Evolutionary conservation across 805 yeast species (phyloP).

Genomic region (Schwanniomyces sp.): DNA sequence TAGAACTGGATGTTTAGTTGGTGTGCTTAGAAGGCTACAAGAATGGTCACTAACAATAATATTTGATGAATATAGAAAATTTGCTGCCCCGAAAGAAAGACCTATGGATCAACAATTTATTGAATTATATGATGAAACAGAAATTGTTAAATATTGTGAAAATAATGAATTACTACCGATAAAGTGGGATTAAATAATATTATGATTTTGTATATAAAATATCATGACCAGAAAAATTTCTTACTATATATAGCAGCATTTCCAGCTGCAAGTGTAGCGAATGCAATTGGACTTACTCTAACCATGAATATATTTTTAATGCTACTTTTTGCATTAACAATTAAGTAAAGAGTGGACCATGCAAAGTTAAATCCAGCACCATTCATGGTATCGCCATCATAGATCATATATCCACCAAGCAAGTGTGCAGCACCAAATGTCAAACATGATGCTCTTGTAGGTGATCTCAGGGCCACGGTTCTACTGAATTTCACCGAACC

Average conservation of each 20-base stretch:
- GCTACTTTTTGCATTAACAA: conserved; percentile 68
- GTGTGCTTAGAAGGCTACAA: conserved; percentile 85
- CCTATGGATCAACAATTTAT: conserved; percentile 96
- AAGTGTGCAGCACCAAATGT: conserved; percentile 63
- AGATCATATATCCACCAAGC: conserved; percentile 70
- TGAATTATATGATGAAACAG: conserved; percentile 76
- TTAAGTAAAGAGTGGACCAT: conserved; percentile 74
- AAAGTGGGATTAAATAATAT: conserved; percentile 48
- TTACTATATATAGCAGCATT: conserved; percentile 71
- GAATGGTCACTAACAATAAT: conserved; percentile 93
- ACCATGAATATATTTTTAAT: conserved; percentile 53
- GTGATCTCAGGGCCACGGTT: conserved; percentile 22
- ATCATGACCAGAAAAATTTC: conserved; percentile 53
- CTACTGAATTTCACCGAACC: conserved; percentile 16
- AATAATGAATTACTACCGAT: conserved; percentile 64
- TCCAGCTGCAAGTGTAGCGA: conserved; percentile 57
- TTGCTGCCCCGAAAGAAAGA: conserved; percentile 92
- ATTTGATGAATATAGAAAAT: conserved; percentile 91
- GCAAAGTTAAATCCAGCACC: conserved; percentile 82
- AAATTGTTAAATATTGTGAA: conserved; percentile 55
- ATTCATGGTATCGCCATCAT: conserved; percentile 72
- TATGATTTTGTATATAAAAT: conserved; percentile 1
- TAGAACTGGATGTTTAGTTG: conserved; percentile 94
- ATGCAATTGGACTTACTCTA: conserved; percentile 60
- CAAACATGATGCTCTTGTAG: conserved; percentile 43